These are phyloP conservation scores for Bolboschoenus planiculmis DNA, from an alignment of 176 grass and related monocot species.

Conservation along the genomic window DNA sequence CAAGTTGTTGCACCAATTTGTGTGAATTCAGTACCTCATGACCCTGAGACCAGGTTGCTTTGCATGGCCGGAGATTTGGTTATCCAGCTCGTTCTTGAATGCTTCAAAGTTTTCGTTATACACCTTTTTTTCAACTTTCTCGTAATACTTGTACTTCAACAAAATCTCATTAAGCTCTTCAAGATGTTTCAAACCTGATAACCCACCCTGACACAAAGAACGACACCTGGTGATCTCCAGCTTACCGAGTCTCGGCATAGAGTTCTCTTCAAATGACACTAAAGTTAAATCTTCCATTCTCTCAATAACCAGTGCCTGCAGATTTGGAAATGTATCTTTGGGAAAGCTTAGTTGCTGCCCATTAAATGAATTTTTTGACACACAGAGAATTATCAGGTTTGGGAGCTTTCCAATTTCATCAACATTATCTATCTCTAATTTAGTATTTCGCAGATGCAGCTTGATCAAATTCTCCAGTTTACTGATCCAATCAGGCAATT, in stretches of 20 bases:
- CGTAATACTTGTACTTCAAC: neutral
- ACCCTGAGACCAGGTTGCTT: neutral
- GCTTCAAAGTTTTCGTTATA: neutral
- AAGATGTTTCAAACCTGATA: neutral
- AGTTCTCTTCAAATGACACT: neutral
- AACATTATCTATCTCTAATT: neutral
- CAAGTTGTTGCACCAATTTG: neutral
- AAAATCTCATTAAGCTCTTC: neutral
- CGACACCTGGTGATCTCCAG: neutral
- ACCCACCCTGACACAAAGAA: neutral
- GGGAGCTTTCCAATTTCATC: slow-evolving; percentile 2
- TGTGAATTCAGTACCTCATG: neutral
- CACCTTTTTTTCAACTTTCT: neutral
- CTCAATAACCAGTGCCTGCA: neutral
- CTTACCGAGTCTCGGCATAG: neutral
- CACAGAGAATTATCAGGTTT: neutral
- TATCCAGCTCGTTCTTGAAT: neutral
- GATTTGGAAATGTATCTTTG: neutral
- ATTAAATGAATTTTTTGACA: neutral
- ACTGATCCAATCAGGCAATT: slow-evolving; percentile 9
- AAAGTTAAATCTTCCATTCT: neutral
- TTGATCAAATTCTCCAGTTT: slow-evolving; percentile 9
- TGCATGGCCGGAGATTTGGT: neutral
- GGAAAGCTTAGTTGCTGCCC: neutral
- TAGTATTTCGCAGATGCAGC: neutral